Base-by-base conservation (phyloP, 306 rosid species). In the Cucumis cinereus region DNA sequence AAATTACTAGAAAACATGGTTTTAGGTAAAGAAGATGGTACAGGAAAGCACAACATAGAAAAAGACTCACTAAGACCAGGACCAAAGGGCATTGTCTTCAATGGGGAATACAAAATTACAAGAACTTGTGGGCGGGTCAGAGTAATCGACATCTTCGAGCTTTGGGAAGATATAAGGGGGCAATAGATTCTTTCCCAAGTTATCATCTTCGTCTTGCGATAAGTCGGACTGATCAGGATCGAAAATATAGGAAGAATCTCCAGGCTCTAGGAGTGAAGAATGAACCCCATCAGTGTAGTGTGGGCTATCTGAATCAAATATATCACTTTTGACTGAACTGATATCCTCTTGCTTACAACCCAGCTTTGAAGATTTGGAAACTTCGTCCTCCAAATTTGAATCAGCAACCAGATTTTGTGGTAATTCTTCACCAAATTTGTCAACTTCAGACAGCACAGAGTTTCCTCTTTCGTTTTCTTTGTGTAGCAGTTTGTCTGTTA, bases 131-230 rank as follows among this genome's bases (percentile, higher is more conserved):
- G 89, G 84, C 30, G 86, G 88, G 85, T 86, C 79, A 19, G 92
- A 85, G 91, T 86, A 92, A 80, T 84, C 81, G 0, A 80, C 83
- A 54, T 85, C 86, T 82, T 89, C 93, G 7, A 88, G 84, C 80
- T 89, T 93, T 2, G 90, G 89, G 74, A 90, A 89, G 82, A 85
- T 66, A 83, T 80, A 85, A 0, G 87, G 47, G 71, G 87, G 91
- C 77, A 89, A 85, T 5, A 88, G 77, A 80, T 12, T 77, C 28
- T 73, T 82, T 83, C 75, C 86, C 20, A 81, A 36, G 83, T 85
- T 89, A 23, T 88, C 97, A 57, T 89, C 93, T 79, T 91, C 97
- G 23, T 91, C 98, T 43, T 93, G 96, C 56, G 96, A 90, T 35
- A 79, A 49, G 57, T 92, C 98, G 0, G 94, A 92, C 62, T 89